Percentiles rank a stretch among this genome's conserved stretches.
These are phyloP conservation scores for Verticillium nubilum DNA, from an alignment of 2,329 filamentous ascomycete genomes.

Conservation along the genomic window DNA sequence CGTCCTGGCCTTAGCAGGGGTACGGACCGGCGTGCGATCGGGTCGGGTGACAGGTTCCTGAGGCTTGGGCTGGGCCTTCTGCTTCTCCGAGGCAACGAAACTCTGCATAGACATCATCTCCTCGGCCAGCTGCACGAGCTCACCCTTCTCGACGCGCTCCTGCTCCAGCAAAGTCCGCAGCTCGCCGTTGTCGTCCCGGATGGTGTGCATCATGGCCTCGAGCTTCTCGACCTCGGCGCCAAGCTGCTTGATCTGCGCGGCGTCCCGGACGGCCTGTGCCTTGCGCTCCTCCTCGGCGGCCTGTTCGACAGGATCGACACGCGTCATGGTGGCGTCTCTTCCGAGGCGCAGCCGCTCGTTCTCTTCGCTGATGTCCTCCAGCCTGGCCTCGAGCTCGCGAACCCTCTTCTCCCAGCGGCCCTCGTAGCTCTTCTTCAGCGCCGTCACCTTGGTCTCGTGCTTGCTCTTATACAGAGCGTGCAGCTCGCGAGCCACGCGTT, in stretches of 20 bases:
- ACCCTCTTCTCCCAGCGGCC: constrained; percentile 85
- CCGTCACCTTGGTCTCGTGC: constrained; percentile 92
- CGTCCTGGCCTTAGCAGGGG: constrained; percentile 5
- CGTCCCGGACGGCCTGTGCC: constrained; percentile 56
- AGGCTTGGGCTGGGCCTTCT: constrained; percentile 3
- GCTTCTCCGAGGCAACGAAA: constrained; percentile 25
- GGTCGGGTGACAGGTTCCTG: constrained; percentile 13
- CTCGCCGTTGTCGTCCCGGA: constrained; percentile 64
- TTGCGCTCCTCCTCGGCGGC: constrained; percentile 46
- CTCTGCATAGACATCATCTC: constrained; percentile 73
- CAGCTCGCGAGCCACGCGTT: constrained; percentile 89
- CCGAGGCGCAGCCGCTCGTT: constrained; percentile 68
- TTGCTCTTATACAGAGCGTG: constrained; percentile 94
- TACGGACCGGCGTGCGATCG: constrained; percentile 9
- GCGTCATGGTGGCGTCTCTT: constrained; percentile 61
- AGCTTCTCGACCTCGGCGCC: constrained; percentile 72
- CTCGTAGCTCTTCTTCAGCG: constrained; percentile 81
- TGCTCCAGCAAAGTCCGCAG: constrained; percentile 62
- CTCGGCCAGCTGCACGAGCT: constrained; percentile 74
- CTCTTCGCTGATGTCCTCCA: constrained; percentile 65
- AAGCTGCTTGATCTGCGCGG: constrained; percentile 62
- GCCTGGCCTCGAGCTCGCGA: constrained; percentile 66
- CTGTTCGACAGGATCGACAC: constrained; percentile 41
- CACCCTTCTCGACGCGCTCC: constrained; percentile 78
- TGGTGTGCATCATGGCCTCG: constrained; percentile 63